Evolutionary conservation across 2,329 filamentous ascomycete species (phyloP).

Genomic region (Exserohilum rostratum): DNA sequence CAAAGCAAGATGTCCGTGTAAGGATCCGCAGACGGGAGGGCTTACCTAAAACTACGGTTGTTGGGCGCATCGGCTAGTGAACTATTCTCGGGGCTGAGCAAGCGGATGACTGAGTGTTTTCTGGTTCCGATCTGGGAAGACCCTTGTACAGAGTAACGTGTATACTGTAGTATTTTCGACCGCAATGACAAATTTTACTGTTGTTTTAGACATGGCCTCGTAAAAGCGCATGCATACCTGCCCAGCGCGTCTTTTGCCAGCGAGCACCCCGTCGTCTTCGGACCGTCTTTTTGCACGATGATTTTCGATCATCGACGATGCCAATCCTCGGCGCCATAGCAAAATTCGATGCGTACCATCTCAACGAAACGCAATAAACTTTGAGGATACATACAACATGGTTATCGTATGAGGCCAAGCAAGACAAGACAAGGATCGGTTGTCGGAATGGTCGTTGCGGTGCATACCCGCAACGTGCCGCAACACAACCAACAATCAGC

Average conservation of each 20-base stretch:
- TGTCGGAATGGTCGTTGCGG: no score
- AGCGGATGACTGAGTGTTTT: not conserved
- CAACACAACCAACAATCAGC: no score
- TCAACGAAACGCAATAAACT: no score
- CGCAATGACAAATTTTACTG: no score
- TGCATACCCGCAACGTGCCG: no score
- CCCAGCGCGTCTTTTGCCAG: not conserved
- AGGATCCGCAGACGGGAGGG: conserved; percentile 54
- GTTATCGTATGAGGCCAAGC: no score
- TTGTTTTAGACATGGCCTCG: not conserved
- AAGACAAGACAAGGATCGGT: no score
- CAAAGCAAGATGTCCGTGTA: conserved; percentile 60
- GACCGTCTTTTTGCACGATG: not conserved
- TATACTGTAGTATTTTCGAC: not conserved
- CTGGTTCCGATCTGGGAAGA: not conserved
- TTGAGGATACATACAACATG: no score
- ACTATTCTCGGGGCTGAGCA: conserved; percentile 1
- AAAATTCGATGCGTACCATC: not conserved
- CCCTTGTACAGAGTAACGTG: not conserved
- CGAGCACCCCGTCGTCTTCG: not conserved
- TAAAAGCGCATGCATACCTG: not conserved
- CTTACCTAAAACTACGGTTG: conserved; percentile 18
- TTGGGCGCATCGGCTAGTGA: conserved; percentile 18
- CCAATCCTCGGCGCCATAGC: not conserved
- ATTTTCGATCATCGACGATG: not conserved